phyloP scores from a whole-genome alignment of 2,329 filamentous ascomycete species.

The Xylaria digitata region DNA sequence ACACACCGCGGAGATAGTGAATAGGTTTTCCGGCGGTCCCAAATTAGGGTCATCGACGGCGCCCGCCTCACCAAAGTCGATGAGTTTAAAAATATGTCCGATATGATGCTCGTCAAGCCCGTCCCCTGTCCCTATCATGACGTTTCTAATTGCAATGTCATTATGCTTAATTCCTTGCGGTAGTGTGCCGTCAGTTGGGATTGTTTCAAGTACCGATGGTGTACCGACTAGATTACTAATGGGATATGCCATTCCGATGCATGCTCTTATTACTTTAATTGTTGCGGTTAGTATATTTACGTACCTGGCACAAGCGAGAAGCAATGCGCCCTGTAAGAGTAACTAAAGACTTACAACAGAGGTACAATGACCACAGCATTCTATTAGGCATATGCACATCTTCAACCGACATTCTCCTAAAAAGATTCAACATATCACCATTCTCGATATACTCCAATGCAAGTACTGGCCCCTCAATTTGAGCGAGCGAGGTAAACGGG shows the following conservation, averaged over 20 bases:
- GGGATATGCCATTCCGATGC: constrained; percentile 30
- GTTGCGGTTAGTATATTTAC: not conserved
- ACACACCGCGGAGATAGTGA: not conserved
- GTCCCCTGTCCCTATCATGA: constrained; percentile 15
- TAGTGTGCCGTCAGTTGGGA: constrained; percentile 17
- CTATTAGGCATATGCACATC: constrained; percentile 20
- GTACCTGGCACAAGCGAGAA: not conserved
- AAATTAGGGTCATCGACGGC: not conserved
- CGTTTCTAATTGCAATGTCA: constrained; percentile 20
- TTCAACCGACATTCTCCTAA: not conserved
- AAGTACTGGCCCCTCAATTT: constrained; percentile 15
- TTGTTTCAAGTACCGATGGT: constrained; percentile 10
- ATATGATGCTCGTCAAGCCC: constrained; percentile 15
- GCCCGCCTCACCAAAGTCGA: constrained; percentile 22
- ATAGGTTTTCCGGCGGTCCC: constrained; percentile 6
- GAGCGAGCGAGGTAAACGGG: constrained; percentile 14
- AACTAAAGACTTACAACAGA: constrained; percentile 20
- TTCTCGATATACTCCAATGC: constrained; percentile 27
- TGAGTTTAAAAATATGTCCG: constrained; percentile 24
- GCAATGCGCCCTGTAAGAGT: no score
- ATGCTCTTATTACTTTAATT: constrained; percentile 23
- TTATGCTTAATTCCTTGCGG: constrained; percentile 9
- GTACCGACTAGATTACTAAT: constrained; percentile 13
- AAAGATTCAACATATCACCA: constrained; percentile 10
- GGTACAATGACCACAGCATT: constrained; percentile 25